A percentile compares a stretch with the other conserved stretches of the same genome.
Evolutionary conservation across 1,284 basidiomycete species (phyloP).

Genomic region (Cryptococcus sp.): DNA sequence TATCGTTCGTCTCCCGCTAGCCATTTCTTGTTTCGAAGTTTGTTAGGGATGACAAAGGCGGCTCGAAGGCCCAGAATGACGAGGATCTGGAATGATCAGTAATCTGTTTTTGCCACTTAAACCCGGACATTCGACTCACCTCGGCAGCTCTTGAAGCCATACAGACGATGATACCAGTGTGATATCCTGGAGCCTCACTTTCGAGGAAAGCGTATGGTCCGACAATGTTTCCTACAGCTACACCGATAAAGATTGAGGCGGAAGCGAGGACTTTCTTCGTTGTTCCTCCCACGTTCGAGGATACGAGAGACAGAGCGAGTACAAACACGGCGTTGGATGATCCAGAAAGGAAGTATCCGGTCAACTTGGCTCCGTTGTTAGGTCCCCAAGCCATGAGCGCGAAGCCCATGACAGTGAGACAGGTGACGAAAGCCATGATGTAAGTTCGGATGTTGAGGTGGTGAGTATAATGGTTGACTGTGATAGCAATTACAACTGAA

Average conservation of each 20-base stretch:
- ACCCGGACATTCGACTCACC: no score
- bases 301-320: conserved; percentile 46
- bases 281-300: conserved; percentile 49
- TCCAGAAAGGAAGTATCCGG: conserved; percentile 38
- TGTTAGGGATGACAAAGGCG: conserved; percentile 42
- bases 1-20: conserved; percentile 34
- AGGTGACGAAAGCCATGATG: conserved; percentile 23
- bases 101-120: no score
- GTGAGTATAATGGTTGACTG: conserved; percentile 24
- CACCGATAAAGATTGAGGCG: conserved; percentile 27
- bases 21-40: conserved; percentile 33
- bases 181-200: conserved; percentile 42
- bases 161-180: conserved; percentile 46
- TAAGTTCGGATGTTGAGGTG: conserved; percentile 22
- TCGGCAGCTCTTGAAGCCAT: conserved; percentile 35
- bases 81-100: conserved; percentile 25
- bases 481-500: conserved; percentile 9
- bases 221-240: conserved; percentile 44
- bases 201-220: conserved; percentile 48
- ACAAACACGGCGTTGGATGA: conserved; percentile 49
- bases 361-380: neutral
- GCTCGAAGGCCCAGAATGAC: conserved; percentile 41
- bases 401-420: conserved; percentile 11
- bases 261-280: conserved; percentile 45
- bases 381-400: conserved; percentile 1